These are phyloP conservation scores for Pseudophaeomoniella oleicola DNA, from an alignment of 2,329 filamentous ascomycete genomes.

Conservation along the genomic window DNA sequence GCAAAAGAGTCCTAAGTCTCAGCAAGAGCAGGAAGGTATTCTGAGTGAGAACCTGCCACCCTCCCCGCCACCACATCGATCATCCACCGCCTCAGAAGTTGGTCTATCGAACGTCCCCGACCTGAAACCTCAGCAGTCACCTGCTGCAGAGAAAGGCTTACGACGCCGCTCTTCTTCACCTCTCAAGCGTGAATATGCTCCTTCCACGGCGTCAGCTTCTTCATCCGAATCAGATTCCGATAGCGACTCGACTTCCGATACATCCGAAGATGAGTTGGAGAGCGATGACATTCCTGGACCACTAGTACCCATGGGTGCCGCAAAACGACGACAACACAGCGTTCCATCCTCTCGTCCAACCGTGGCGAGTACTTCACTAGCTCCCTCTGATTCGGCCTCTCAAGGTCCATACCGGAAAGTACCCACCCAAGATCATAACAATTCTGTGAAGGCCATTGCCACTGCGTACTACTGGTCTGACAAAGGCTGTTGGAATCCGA, in stretches of 20 bases:
- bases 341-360: conserved; percentile 23
- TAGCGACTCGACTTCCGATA: conserved; percentile 30
- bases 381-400: conserved; percentile 69
- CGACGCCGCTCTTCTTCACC: conserved; percentile 75
- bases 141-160: conserved; percentile 25
- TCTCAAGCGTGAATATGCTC: conserved; percentile 91
- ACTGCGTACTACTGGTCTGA: conserved; percentile 51
- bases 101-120: not conserved
- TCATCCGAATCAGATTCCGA: conserved; percentile 40
- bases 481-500: conserved; percentile 44
- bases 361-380: conserved; percentile 42
- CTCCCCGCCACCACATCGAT: conserved; percentile 34
- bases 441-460: conserved; percentile 42
- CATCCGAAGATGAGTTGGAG: conserved; percentile 43
- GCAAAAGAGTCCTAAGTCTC: conserved; percentile 4
- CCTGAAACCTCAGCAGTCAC: conserved; percentile 23
- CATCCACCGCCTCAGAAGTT: conserved; percentile 28
- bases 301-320: conserved; percentile 16
- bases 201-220: conserved; percentile 55
- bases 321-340: conserved; percentile 19
- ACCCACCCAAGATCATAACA: conserved; percentile 24
- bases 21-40: not conserved
- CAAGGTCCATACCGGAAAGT: conserved; percentile 52
- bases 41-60: conserved; percentile 18
- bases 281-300: conserved; percentile 26